Conservation (phyloP, 306 rosid species). For the Prunus armeniaca region DNA sequence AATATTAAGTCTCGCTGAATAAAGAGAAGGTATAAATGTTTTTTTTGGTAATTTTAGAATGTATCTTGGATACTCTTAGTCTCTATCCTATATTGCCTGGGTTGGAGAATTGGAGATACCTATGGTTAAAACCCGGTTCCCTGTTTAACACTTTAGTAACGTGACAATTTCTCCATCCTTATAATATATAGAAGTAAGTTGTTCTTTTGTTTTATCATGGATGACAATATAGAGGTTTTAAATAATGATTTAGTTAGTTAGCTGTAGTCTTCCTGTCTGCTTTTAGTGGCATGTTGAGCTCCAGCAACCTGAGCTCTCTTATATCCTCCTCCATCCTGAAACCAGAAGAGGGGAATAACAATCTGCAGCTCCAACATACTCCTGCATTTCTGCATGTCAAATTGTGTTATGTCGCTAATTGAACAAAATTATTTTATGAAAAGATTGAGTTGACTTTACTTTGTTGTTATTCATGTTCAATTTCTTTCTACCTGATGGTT, state of each 20-base stretch:
- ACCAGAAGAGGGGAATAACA: not conserved
- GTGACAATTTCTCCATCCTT: not conserved
- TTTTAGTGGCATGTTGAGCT: not conserved
- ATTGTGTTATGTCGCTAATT: not conserved
- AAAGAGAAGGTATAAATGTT: not conserved
- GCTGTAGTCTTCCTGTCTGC: not conserved
- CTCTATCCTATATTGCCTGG: not conserved
- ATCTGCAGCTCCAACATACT: not conserved
- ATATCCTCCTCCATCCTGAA: not conserved
- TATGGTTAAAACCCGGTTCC: not conserved
- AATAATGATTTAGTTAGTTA: not conserved
- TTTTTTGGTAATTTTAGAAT: not conserved
- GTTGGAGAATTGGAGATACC: not conserved
- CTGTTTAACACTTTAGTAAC: not conserved
- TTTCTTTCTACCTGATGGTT: not conserved
- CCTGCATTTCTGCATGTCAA: not conserved
- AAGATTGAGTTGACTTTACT: not conserved
- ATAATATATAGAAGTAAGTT: not conserved
- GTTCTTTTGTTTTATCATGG: not conserved
- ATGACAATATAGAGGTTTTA: not conserved
- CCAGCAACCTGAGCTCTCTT: not conserved
- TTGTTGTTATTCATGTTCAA: not conserved
- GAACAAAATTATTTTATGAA: not conserved
- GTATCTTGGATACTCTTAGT: not conserved
- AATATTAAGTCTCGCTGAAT: not conserved